These are phyloP conservation scores for Cadophora malorum DNA, from an alignment of 2,329 filamentous ascomycete genomes.

Conservation along the genomic window DNA sequence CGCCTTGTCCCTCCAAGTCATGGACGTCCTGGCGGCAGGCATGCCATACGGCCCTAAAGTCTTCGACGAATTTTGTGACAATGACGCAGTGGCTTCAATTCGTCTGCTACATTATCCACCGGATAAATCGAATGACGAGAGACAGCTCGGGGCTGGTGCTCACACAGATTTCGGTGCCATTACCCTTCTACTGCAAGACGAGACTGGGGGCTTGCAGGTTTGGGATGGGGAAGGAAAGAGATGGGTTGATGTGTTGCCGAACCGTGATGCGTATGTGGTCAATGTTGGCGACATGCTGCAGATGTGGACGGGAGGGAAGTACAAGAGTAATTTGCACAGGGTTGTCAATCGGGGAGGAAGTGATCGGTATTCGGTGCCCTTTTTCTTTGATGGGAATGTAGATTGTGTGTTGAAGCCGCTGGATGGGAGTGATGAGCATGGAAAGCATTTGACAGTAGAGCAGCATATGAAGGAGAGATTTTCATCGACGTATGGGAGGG, in stretches of 20 bases:
- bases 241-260: slow-evolving; percentile 53
- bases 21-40: slow-evolving; percentile 51
- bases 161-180: slow-evolving; percentile 62
- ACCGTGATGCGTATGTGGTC: slow-evolving; percentile 54
- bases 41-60: slow-evolving; percentile 51
- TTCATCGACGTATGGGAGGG: slow-evolving; percentile 38
- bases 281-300: slow-evolving; percentile 57
- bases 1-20: slow-evolving; percentile 47
- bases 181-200: slow-evolving; percentile 59
- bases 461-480: slow-evolving; percentile 42
- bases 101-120: slow-evolving; percentile 58
- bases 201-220: slow-evolving; percentile 57
- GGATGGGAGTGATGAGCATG: slow-evolving; percentile 31
- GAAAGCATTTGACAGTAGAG: slow-evolving; percentile 37
- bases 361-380: slow-evolving; percentile 60
- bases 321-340: slow-evolving; percentile 58
- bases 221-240: slow-evolving; percentile 49
- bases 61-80: slow-evolving; percentile 51
- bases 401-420: slow-evolving; percentile 47
- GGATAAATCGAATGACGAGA: slow-evolving; percentile 43
- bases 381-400: slow-evolving; percentile 61
- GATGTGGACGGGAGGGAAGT: slow-evolving; percentile 56
- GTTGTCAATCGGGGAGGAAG: slow-evolving; percentile 57
- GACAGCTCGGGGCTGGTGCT: slow-evolving; percentile 47
- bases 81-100: slow-evolving; percentile 51